These are phyloP conservation scores for Rubroboletus pulcherrimus DNA, from an alignment of 768 basidiomycete species.

Conservation along the genomic window DNA sequence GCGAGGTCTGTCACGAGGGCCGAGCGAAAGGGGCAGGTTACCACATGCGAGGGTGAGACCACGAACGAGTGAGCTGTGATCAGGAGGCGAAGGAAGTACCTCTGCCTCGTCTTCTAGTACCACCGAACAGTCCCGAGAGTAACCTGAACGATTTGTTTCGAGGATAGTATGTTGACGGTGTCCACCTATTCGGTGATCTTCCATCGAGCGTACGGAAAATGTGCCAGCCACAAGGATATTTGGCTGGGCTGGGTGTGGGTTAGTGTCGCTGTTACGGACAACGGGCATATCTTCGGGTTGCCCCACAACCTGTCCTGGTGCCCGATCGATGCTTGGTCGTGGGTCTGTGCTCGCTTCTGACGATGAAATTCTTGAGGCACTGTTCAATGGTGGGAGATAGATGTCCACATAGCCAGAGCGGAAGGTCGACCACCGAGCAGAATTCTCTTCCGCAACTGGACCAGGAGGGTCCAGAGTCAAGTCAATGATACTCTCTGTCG, in stretches of 20 bases:
- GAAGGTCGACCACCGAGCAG: conserved; percentile 22
- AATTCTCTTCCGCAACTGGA: background rate
- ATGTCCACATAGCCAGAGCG: conserved; percentile 25
- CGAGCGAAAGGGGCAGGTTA: conserved; percentile 17
- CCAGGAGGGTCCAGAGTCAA: conserved; percentile 1
- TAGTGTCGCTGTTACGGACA: background rate
- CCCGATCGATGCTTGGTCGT: background rate
- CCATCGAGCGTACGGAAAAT: background rate
- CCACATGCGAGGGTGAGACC: background rate
- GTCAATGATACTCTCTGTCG: conserved; percentile 6
- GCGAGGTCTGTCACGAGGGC: conserved; percentile 38
- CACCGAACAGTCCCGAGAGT: background rate
- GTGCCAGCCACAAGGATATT: background rate
- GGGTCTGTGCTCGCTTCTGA: background rate
- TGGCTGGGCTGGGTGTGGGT: background rate
- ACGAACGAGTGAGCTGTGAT: background rate
- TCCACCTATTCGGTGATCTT: background rate
- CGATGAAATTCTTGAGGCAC: background rate
- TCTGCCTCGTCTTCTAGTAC: background rate
- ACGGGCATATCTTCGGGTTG: background rate
- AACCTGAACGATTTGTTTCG: background rate
- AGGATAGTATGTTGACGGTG: background rate
- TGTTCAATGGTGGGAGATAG: background rate
- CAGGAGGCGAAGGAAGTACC: background rate
- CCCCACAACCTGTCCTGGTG: background rate